Evolutionary conservation across 495 filamentous ascomycete genomes (phyloP).

Genomic region (Neurospora sp.): DNA sequence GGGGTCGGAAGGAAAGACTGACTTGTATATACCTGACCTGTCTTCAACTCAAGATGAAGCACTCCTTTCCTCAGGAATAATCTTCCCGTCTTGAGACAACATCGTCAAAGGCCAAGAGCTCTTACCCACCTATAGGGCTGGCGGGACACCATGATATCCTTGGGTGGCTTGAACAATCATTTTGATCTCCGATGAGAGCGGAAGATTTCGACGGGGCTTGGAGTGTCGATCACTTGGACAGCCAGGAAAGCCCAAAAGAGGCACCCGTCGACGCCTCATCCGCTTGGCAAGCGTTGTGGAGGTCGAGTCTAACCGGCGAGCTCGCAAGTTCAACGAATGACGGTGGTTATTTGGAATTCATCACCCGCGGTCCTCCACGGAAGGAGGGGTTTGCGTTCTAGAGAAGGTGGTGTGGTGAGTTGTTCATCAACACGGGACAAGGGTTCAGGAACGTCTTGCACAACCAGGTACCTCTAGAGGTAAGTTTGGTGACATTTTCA

Average conservation of each 20-base stretch:
- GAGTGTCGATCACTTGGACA: background rate
- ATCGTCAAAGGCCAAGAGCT: background rate
- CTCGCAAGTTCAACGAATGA: background rate
- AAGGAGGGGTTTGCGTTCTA: background rate
- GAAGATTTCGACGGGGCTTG: background rate
- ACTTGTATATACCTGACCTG: background rate
- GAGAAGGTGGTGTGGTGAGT: background rate
- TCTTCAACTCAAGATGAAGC: background rate
- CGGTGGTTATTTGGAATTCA: background rate
- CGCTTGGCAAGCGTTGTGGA: background rate
- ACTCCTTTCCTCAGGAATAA: background rate
- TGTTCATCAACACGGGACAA: background rate
- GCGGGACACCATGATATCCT: background rate
- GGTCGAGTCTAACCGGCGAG: background rate
- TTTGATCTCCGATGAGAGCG: background rate
- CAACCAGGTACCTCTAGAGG: background rate
- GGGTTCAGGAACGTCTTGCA: background rate
- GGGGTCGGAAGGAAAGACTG: background rate
- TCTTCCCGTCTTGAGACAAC: background rate
- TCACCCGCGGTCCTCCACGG: background rate
- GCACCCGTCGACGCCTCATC: background rate
- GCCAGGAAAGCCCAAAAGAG: background rate
- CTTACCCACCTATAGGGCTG: background rate
- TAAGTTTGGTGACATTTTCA: background rate
- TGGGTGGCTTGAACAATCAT: background rate